These are phyloP conservation scores for Mucor lusitanicus DNA, from an alignment of 371 early-diverging fungal species.

Conservation along the genomic window DNA sequence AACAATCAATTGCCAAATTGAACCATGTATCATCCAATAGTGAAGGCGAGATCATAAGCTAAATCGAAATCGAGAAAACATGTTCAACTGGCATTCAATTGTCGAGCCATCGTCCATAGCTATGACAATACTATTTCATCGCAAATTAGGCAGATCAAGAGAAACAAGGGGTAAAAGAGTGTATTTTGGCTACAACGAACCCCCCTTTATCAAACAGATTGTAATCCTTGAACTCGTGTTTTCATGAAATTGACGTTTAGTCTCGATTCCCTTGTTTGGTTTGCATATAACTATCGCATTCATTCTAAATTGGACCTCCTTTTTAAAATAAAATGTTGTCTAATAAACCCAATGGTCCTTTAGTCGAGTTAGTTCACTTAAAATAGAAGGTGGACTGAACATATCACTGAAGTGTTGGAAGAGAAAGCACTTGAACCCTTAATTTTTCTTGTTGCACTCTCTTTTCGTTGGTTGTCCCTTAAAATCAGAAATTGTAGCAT, in stretches of 20 bases:
- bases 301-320: slow-evolving; percentile 30
- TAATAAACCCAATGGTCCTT: not conserved
- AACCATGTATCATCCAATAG: not conserved
- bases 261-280: slow-evolving; percentile 15
- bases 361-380: slow-evolving; percentile 10
- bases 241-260: slow-evolving; percentile 20
- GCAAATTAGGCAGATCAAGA: not conserved
- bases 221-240: slow-evolving; percentile 18
- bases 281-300: slow-evolving; percentile 11
- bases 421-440: slow-evolving; percentile 13
- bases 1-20: not conserved
- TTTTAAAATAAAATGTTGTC: slow-evolving; percentile 7
- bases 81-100: not conserved
- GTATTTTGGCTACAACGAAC: not conserved
- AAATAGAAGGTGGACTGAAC: slow-evolving; percentile 10
- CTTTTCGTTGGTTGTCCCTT: slow-evolving; percentile 6
- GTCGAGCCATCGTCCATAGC: too few species aligned
- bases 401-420: not conserved
- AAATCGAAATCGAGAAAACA: not conserved
- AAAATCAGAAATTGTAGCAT: not conserved
- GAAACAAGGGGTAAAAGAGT: not conserved
- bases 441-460: slow-evolving; percentile 1
- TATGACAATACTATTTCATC: not conserved
- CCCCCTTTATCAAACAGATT: not conserved
- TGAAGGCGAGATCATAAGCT: not conserved